phyloP scores from a whole-genome alignment of 495 filamentous ascomycete genomes.

The Geopyxis carbonaria region DNA sequence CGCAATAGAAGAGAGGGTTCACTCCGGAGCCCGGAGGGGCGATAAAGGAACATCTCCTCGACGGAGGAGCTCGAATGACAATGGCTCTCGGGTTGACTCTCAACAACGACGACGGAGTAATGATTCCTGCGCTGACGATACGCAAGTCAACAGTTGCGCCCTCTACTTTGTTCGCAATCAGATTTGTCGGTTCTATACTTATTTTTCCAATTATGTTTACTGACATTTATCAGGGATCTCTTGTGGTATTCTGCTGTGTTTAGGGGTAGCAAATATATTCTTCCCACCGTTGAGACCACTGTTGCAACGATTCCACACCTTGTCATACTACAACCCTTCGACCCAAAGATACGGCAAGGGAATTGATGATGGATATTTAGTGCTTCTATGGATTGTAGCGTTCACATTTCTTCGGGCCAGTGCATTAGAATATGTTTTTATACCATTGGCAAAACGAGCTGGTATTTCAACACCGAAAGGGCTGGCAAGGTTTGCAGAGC shows the following conservation, averaged over 20 bases:
- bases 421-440: conserved; percentile 69
- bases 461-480: conserved; percentile 60
- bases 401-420: conserved; percentile 77
- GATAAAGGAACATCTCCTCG: neutral
- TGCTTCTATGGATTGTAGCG: conserved; percentile 60
- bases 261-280: conserved; percentile 58
- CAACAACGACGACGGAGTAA: neutral
- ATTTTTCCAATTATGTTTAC: neutral
- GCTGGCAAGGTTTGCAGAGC: conserved; percentile 69
- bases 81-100: neutral
- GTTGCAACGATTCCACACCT: conserved; percentile 67
- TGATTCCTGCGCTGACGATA: no score
- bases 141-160: no score
- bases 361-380: conserved; percentile 60
- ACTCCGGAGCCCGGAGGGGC: neutral
- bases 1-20: neutral
- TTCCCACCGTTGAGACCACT: conserved; percentile 62
- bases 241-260: conserved; percentile 56
- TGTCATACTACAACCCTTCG: conserved; percentile 60
- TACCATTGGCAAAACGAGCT: conserved; percentile 48
- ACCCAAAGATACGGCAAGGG: conserved; percentile 56
- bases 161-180: neutral
- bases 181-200: neutral
- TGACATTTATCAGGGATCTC: conserved; percentile 44
- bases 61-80: neutral